Evolutionary conservation across 768 basidiomycete genomes (phyloP).

Genomic region (Boletus reticuloceps): DNA sequence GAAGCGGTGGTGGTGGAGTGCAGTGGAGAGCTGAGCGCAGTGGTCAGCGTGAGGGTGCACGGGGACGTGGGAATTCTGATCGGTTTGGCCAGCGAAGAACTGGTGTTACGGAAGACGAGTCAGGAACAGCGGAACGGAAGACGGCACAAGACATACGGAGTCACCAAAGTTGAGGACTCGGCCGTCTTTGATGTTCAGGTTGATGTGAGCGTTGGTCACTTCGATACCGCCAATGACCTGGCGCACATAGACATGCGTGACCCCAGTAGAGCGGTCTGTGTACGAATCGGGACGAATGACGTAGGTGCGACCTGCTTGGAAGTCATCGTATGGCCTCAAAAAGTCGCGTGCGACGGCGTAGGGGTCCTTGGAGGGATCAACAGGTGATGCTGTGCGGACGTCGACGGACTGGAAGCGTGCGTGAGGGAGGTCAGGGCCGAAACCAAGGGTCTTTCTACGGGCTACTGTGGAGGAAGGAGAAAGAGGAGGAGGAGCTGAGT

Average conservation of each 20-base stretch:
- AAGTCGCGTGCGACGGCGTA: constrained; percentile 63
- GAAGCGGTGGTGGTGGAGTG: constrained; percentile 28
- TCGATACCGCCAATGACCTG: constrained; percentile 86
- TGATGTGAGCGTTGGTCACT: constrained; percentile 88
- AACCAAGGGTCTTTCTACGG: constrained; percentile 83
- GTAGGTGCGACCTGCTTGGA: constrained; percentile 41
- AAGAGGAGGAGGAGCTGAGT: constrained; percentile 22
- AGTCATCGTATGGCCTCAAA: constrained; percentile 40
- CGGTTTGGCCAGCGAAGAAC: constrained; percentile 71
- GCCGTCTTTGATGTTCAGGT: constrained; percentile 87
- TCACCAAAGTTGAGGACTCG: constrained; percentile 83
- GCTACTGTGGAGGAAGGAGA: background rate
- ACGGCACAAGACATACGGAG: constrained; percentile 53
- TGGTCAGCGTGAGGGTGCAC: constrained; percentile 53
- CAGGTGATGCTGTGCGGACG: constrained; percentile 35
- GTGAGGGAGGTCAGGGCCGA: constrained; percentile 79
- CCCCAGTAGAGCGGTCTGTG: constrained; percentile 80
- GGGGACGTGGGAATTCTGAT: constrained; percentile 26
- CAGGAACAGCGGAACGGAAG: constrained; percentile 3
- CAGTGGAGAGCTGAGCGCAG: constrained; percentile 44
- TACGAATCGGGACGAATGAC: constrained; percentile 80
- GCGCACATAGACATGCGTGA: constrained; percentile 85
- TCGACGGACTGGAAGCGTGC: constrained; percentile 59
- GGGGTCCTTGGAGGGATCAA: constrained; percentile 45
- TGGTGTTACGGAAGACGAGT: constrained; percentile 29